These are phyloP conservation scores for Tulasnella calospora DNA, from an alignment of 768 basidiomycete genomes.

Conservation along the genomic window DNA sequence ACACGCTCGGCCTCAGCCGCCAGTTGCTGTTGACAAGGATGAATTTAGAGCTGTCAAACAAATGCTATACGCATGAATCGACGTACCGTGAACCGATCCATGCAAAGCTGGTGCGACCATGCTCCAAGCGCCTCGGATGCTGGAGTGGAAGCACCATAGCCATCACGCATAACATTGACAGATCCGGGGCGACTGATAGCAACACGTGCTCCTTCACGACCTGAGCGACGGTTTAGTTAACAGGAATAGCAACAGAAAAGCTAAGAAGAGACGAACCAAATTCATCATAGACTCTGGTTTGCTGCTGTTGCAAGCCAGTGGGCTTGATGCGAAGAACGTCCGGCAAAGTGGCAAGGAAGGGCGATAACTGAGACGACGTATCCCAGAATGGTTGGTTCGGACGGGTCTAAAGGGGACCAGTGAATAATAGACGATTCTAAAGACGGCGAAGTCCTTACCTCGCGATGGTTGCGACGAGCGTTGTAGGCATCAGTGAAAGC, in stretches of 20 bases:
- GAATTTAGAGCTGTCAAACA: constrained; percentile 24
- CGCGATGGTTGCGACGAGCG: constrained; percentile 76
- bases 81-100: constrained; percentile 81
- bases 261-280: constrained; percentile 51
- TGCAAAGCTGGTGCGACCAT: constrained; percentile 31
- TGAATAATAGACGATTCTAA: neutral
- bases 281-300: constrained; percentile 90
- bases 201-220: constrained; percentile 55
- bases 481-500: constrained; percentile 79
- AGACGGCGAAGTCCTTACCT: constrained; percentile 46
- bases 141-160: constrained; percentile 58
- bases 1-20: constrained; percentile 72
- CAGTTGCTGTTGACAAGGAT: constrained; percentile 42
- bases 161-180: constrained; percentile 37
- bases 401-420: constrained; percentile 48
- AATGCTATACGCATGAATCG: neutral
- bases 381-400: constrained; percentile 85
- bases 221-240: constrained; percentile 35
- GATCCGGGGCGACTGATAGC: constrained; percentile 64
- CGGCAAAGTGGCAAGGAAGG: constrained; percentile 68
- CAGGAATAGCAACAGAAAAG: constrained; percentile 29
- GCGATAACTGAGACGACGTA: constrained; percentile 61
- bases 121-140: constrained; percentile 47
- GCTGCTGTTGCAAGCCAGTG: constrained; percentile 73
- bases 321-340: constrained; percentile 83